A percentile compares a stretch with the other conserved stretches of the same genome.
Evolutionary conservation across 176 grass and related monocot species (phyloP).

Genomic region (Lolium multiflorum): DNA sequence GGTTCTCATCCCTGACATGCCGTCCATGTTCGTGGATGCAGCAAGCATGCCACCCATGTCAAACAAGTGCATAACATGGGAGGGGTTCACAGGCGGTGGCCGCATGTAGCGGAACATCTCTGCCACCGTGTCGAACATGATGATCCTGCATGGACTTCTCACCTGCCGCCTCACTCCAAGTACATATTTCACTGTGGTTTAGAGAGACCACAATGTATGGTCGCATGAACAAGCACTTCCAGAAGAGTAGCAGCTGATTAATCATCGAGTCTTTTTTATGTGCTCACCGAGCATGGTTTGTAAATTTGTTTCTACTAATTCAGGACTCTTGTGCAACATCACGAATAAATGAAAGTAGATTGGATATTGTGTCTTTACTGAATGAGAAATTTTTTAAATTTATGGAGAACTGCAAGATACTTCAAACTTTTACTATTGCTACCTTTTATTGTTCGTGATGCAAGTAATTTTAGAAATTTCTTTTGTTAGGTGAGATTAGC

Average conservation of each 20-base stretch:
- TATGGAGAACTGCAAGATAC: not conserved
- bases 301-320: not conserved
- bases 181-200: not conserved
- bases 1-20: no score
- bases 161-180: no score
- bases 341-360: not conserved
- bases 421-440: not conserved
- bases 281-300: not conserved
- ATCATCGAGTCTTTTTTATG: no score
- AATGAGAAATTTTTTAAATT: not conserved
- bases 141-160: no score
- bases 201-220: not conserved
- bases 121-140: no score
- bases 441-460: not conserved
- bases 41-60: no score
- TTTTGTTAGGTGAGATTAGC: not conserved
- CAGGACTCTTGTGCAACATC: not conserved
- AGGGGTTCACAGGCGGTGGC: no score
- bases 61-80: no score
- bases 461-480: not conserved
- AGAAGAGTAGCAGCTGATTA: conserved; percentile 14
- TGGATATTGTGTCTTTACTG: not conserved
- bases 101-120: no score
- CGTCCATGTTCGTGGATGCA: no score
- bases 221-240: not conserved